A percentile compares a stretch with the other conserved stretches of the same genome.
These are phyloP conservation scores for Prunus yedoensis DNA, from an alignment of 331 rosid species.

Conservation along the genomic window DNA sequence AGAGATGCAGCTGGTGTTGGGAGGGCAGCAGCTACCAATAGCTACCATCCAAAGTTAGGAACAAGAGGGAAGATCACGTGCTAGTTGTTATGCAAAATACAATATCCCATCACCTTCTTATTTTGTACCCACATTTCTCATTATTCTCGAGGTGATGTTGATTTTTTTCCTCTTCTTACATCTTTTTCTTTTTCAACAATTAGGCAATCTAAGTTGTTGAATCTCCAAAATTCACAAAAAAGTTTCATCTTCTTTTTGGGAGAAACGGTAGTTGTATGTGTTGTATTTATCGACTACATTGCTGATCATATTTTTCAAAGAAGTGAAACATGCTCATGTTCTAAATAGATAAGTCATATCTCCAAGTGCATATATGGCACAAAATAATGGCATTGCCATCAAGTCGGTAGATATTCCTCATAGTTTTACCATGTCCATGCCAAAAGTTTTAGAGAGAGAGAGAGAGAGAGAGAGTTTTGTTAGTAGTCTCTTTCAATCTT, in stretches of 20 bases:
- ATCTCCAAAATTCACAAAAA: no score
- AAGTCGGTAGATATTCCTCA: no score
- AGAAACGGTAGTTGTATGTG: background rate
- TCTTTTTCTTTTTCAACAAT: background rate
- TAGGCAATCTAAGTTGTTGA: no score
- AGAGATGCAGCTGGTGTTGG: background rate
- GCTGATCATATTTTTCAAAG: no score
- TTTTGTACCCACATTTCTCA: background rate
- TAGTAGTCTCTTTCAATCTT: constrained; percentile 38
- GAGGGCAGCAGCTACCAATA: no score
- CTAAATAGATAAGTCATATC: no score
- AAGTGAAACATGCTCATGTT: no score
- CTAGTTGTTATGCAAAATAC: constrained; percentile 14
- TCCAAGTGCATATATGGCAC: no score
- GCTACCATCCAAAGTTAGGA: background rate
- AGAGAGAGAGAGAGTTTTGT: constrained; percentile 1
- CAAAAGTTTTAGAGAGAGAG: no score
- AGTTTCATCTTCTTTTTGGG: no score
- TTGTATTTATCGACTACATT: background rate
- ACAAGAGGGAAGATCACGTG: constrained; percentile 37
- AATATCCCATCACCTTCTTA: constrained; percentile 12
- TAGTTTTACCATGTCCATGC: background rate
- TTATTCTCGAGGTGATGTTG: background rate
- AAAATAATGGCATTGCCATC: no score
- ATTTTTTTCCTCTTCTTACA: background rate